Conservation (phyloP, 352 stramenopile genomes). For the Blastocystis sp. region DNA sequence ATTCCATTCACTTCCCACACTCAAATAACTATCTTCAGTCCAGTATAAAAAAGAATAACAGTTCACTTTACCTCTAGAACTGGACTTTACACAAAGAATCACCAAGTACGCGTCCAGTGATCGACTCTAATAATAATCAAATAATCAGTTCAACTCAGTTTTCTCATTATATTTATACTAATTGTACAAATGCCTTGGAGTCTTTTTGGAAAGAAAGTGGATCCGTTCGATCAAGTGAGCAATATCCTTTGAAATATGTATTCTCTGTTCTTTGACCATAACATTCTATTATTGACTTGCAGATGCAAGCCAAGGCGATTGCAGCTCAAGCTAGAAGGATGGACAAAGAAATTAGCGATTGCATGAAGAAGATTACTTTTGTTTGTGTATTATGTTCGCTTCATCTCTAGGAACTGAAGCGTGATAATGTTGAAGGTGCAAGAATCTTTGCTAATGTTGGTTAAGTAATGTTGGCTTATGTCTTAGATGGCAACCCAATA, state of each 20-base stretch:
- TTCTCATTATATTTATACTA: no score
- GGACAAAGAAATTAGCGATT: slow-evolving; percentile 1
- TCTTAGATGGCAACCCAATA: not conserved
- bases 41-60: no score
- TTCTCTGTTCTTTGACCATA: not conserved
- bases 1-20: no score
- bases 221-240: not conserved
- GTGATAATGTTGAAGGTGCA: slow-evolving; percentile 39
- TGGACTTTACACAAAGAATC: no score
- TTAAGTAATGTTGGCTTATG: not conserved
- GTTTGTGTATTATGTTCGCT: not conserved
- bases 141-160: no score
- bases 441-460: not conserved
- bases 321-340: not conserved
- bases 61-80: no score
- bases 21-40: no score
- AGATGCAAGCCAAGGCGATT: slow-evolving; percentile 8
- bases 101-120: no score
- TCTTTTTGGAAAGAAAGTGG: slow-evolving; percentile 49
- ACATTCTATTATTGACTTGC: slow-evolving; percentile 37
- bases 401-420: slow-evolving; percentile 9
- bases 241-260: slow-evolving; percentile 21
- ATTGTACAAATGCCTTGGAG: slow-evolving; percentile 12
- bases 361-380: slow-evolving; percentile 27
- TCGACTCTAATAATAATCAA: no score